Conservation (phyloP, 2,329 filamentous ascomycete species). For the Geosmithia morbida region DNA sequence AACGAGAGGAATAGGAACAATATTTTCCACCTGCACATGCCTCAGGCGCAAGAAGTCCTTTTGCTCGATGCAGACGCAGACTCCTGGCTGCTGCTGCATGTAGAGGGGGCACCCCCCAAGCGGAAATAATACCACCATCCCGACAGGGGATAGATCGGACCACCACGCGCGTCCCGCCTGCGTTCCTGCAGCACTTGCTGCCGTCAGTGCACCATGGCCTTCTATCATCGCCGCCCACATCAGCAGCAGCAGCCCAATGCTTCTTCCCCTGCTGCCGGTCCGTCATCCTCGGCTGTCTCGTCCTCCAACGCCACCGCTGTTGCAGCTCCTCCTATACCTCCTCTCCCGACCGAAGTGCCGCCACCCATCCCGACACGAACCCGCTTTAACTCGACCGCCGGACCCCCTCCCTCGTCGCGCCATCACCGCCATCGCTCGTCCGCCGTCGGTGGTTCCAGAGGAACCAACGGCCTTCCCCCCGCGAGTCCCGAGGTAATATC, state of each 20-base stretch:
- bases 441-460: constrained; percentile 3
- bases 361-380: constrained; percentile 2
- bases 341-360: constrained; percentile 1
- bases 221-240: neutral
- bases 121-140: neutral
- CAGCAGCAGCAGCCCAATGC: neutral
- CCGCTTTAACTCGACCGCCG: constrained; percentile 1
- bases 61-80: neutral
- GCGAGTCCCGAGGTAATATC: constrained; percentile 58
- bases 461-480: constrained; percentile 17
- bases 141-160: neutral
- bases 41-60: neutral
- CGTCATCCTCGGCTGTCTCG: neutral
- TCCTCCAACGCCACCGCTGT: neutral
- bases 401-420: neutral
- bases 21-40: neutral
- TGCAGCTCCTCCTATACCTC: neutral
- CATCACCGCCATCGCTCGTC: neutral
- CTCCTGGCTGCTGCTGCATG: neutral
- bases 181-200: neutral
- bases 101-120: neutral
- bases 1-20: neutral
- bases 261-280: neutral
- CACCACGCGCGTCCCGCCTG: neutral
- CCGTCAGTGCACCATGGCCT: neutral